Conservation (phyloP, 2,329 filamentous ascomycete species). For the Phoma sp. region DNA sequence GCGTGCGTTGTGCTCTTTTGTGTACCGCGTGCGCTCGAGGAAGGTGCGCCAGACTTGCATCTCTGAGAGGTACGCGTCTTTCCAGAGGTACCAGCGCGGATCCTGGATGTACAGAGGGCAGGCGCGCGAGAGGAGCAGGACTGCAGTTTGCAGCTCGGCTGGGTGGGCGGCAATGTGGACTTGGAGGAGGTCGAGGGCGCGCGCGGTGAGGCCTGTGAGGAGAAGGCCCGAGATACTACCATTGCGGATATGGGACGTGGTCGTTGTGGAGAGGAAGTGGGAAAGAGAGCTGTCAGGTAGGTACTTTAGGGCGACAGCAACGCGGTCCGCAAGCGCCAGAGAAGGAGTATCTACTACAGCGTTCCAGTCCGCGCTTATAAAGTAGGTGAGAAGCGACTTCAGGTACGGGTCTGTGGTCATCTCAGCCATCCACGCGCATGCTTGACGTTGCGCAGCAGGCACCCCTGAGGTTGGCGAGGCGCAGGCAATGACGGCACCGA, state of each 20-base stretch:
- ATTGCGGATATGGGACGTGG: conserved; percentile 64
- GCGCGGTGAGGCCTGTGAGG: conserved; percentile 76
- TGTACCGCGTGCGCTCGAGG: conserved; percentile 76
- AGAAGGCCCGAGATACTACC: conserved; percentile 80
- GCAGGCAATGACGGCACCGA: conserved; percentile 56
- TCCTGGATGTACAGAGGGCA: conserved; percentile 79
- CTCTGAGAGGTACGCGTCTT: conserved; percentile 74
- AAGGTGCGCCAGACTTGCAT: conserved; percentile 74
- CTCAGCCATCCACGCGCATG: conserved; percentile 66
- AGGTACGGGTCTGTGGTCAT: conserved; percentile 78
- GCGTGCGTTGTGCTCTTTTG: conserved; percentile 74
- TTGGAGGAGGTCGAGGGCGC: conserved; percentile 75
- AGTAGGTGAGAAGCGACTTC: conserved; percentile 77
- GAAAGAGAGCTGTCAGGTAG: conserved; percentile 61
- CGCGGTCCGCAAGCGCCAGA: conserved; percentile 75
- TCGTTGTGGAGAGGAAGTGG: conserved; percentile 58
- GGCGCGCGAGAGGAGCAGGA: conserved; percentile 74
- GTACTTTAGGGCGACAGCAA: conserved; percentile 75
- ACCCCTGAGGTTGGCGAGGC: conserved; percentile 49
- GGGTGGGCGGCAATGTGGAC: conserved; percentile 76
- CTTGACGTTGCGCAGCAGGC: conserved; percentile 65
- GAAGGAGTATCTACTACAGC: conserved; percentile 74
- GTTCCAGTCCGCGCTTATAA: conserved; percentile 77
- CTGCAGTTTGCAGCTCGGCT: conserved; percentile 76
- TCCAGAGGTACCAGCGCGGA: conserved; percentile 75